A percentile compares a stretch with the other conserved stretches of the same genome.
Evolutionary conservation across 805 yeast genomes (phyloP).

Genomic region (Candida odintsovae): DNA sequence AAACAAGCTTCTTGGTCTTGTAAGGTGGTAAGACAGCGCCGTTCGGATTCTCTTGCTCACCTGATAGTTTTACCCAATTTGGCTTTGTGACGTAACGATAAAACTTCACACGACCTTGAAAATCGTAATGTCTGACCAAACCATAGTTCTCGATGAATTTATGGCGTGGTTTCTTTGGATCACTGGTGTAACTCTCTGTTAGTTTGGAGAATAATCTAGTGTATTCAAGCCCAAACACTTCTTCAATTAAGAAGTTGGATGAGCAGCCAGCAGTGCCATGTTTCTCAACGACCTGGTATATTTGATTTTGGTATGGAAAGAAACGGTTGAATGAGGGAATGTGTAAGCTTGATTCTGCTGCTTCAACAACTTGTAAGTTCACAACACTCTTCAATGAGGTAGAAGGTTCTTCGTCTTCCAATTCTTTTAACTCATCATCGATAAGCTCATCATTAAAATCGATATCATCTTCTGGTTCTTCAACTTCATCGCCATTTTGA

Average conservation of each 20-base stretch:
- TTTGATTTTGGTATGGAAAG: slow-evolving; percentile 62
- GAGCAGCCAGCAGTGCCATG: slow-evolving; percentile 49
- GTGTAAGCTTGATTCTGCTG: slow-evolving; percentile 6
- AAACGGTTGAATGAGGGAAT: slow-evolving; percentile 38
- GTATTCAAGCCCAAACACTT: slow-evolving; percentile 50
- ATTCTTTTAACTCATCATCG: slow-evolving; percentile 20
- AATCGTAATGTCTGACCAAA: slow-evolving; percentile 61
- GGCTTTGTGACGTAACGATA: slow-evolving; percentile 55
- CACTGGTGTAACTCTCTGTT: slow-evolving; percentile 40
- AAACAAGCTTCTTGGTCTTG: slow-evolving; percentile 8
- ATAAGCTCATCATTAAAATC: slow-evolving; percentile 28
- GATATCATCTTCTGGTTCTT: slow-evolving; percentile 23
- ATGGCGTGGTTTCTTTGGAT: slow-evolving; percentile 21
- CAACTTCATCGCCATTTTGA: slow-evolving; percentile 23
- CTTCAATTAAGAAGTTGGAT: slow-evolving; percentile 45
- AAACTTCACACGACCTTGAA: slow-evolving; percentile 67
- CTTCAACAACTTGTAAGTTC: slow-evolving; percentile 14
- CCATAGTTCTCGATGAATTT: slow-evolving; percentile 24
- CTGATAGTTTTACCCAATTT: slow-evolving; percentile 30
- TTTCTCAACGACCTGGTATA: slow-evolving; percentile 41
- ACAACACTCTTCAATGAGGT: slow-evolving; percentile 12
- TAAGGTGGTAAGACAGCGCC: slow-evolving; percentile 25
- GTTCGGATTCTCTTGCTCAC: slow-evolving; percentile 16
- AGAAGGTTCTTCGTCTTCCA: slow-evolving; percentile 18
- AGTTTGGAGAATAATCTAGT: slow-evolving; percentile 45